phyloP scores from a whole-genome alignment of 768 basidiomycete genomes.

The Kwoniella dendrophila region DNA sequence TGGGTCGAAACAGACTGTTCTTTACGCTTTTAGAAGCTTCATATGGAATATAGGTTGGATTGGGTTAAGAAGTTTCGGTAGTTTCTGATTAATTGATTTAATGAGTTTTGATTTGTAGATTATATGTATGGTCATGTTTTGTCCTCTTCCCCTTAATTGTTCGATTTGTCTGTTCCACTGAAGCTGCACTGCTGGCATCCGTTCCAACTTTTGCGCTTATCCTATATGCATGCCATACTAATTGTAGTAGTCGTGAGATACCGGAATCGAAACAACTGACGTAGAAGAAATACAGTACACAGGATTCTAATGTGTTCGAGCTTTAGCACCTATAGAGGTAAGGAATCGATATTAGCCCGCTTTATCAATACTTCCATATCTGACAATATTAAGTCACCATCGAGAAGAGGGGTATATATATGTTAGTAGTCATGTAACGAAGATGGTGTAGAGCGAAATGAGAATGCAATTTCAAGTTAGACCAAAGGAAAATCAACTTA shows the following conservation, averaged over 20 bases:
- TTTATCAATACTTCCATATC: background rate
- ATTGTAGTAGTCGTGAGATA: too few species aligned
- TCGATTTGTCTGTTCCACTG: too few species aligned
- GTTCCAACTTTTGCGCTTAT: background rate
- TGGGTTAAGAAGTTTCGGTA: background rate
- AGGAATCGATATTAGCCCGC: background rate
- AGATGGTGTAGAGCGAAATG: background rate
- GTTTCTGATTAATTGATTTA: background rate
- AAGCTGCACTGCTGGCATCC: too few species aligned
- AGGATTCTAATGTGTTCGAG: slow-evolving; percentile 28
- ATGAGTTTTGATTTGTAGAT: slow-evolving; percentile 4
- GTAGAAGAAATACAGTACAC: too few species aligned
- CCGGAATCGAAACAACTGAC: too few species aligned
- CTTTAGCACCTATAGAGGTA: slow-evolving; percentile 19
- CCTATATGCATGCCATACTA: background rate
- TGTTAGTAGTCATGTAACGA: too few species aligned
- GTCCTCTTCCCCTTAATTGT: background rate
- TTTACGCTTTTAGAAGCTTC: too few species aligned
- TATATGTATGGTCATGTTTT: slow-evolving; percentile 8
- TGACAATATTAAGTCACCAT: too few species aligned
- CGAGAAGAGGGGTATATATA: background rate
- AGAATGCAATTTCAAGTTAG: background rate
- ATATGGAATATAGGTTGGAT: background rate
- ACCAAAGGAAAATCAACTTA: slow-evolving; percentile 54
- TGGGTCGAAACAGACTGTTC: background rate